A percentile compares a stretch with the other conserved stretches of the same genome.
phyloP scores from a whole-genome alignment of 306 rosid species.

The Sindora glabra region DNA sequence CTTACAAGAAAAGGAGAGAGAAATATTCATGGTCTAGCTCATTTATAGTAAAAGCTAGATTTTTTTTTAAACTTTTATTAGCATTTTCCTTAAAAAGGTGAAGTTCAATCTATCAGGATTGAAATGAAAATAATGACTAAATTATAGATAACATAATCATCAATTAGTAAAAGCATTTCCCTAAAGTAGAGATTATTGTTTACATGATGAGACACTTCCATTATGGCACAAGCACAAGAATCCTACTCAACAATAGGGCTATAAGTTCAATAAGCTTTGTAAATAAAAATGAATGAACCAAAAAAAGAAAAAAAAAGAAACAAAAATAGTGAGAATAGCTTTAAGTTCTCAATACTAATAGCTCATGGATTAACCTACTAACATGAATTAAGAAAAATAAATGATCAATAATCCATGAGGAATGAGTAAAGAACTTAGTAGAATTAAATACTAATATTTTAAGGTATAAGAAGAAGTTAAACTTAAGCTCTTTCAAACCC shows the following conservation, averaged over 20 bases:
- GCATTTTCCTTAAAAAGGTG: slow-evolving; percentile 67
- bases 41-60: slow-evolving; percentile 9
- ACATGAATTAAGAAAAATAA: slow-evolving; percentile 3
- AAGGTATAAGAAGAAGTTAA: slow-evolving; percentile 21
- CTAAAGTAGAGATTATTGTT: too few species aligned
- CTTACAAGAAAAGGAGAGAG: too few species aligned
- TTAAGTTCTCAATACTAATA: too few species aligned
- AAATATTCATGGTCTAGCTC: background rate
- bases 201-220: slow-evolving; percentile 77
- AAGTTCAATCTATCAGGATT: slow-evolving; percentile 77
- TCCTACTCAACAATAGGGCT: slow-evolving; percentile 35
- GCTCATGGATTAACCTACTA: too few species aligned
- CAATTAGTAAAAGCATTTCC: too few species aligned
- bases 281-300: background rate
- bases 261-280: slow-evolving; percentile 68
- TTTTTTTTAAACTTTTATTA: slow-evolving; percentile 38
- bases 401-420: background rate
- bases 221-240: slow-evolving; percentile 36
- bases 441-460: too few species aligned
- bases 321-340: too few species aligned
- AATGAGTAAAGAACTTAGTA: too few species aligned
- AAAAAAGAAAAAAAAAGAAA: background rate
- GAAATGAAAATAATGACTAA: slow-evolving; percentile 4
- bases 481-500: slow-evolving; percentile 91
- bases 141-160: too few species aligned